phyloP scores from a whole-genome alignment of 1,284 basidiomycete species.

The Cystobasidium slooffiae region DNA sequence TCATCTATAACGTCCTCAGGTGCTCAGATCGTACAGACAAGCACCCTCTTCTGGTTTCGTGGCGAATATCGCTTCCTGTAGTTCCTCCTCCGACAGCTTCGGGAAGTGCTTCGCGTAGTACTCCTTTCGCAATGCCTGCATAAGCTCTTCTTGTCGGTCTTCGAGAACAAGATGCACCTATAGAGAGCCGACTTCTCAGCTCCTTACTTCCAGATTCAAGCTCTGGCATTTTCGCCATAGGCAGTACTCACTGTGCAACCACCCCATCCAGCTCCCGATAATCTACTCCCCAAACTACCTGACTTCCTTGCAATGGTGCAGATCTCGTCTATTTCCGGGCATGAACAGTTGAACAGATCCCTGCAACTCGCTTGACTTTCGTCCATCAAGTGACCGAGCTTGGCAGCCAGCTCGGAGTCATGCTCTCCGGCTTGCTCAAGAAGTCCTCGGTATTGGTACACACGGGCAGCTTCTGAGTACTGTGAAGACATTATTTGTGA shows the following conservation, averaged over 20 bases:
- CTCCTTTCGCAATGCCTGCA: slow-evolving; percentile 64
- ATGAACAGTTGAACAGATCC: slow-evolving; percentile 74
- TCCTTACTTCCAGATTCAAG: no score
- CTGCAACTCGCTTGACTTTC: slow-evolving; percentile 73
- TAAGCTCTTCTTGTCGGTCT: slow-evolving; percentile 69
- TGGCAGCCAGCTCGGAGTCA: slow-evolving; percentile 50
- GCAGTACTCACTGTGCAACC: slow-evolving; percentile 75
- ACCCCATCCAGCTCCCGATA: slow-evolving; percentile 89
- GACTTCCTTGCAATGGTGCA: slow-evolving; percentile 65
- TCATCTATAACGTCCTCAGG: neutral
- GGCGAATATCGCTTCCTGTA: slow-evolving; percentile 77
- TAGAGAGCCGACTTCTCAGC: neutral
- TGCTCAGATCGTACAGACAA: slow-evolving; percentile 41
- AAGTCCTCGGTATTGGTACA: slow-evolving; percentile 51
- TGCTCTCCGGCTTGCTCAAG: slow-evolving; percentile 46
- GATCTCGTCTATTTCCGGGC: slow-evolving; percentile 74
- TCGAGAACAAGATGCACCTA: slow-evolving; percentile 66
- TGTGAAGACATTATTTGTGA: slow-evolving; percentile 11
- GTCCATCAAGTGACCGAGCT: slow-evolving; percentile 76
- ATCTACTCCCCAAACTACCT: slow-evolving; percentile 75
- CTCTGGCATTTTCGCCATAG: neutral
- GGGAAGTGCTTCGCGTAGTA: slow-evolving; percentile 67
- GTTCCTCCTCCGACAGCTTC: slow-evolving; percentile 64
- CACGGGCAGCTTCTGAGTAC: slow-evolving; percentile 52
- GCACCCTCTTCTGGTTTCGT: slow-evolving; percentile 82